Evolutionary conservation across 2,329 filamentous ascomycete genomes (phyloP).

Genomic region (Aspergillus cejpii): DNA sequence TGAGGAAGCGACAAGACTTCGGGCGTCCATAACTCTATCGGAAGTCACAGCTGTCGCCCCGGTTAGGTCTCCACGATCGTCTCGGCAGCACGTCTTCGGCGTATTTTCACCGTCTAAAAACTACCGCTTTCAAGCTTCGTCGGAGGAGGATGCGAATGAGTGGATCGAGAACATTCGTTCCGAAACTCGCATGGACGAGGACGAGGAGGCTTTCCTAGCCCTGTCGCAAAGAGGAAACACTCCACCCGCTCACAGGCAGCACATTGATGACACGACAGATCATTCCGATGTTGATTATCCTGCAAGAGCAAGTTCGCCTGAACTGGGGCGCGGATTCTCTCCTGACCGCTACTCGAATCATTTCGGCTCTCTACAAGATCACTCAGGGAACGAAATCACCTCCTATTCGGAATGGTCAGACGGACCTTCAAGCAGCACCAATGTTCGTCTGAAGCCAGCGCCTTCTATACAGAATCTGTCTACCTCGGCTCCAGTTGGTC

Average conservation of each 20-base stretch:
- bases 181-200: conserved; percentile 77
- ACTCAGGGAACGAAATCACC: conserved; percentile 60
- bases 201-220: conserved; percentile 71
- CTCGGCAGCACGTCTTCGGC: conserved; percentile 79
- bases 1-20: conserved; percentile 79
- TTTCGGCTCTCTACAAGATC: conserved; percentile 44
- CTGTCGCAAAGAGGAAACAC: conserved; percentile 21
- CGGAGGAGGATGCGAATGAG: conserved; percentile 66
- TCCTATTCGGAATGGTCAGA: conserved; percentile 88
- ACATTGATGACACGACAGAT: conserved; percentile 38
- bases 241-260: conserved; percentile 23
- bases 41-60: conserved; percentile 87
- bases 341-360: conserved; percentile 24
- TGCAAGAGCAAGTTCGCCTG: conserved; percentile 32
- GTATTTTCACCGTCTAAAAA: conserved; percentile 87
- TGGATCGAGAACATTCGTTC: conserved; percentile 79
- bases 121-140: conserved; percentile 76
- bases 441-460: conserved; percentile 22
- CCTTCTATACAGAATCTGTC: conserved; percentile 27
- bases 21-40: conserved; percentile 77
- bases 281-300: conserved; percentile 37
- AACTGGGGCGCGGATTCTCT: conserved; percentile 26
- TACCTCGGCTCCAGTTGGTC: conserved; percentile 24
- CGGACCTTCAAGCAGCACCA: conserved; percentile 25
- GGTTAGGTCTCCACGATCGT: conserved; percentile 82